These are phyloP conservation scores for Ophiostoma perfectum DNA, from an alignment of 2,329 filamentous ascomycete genomes.

Conservation along the genomic window DNA sequence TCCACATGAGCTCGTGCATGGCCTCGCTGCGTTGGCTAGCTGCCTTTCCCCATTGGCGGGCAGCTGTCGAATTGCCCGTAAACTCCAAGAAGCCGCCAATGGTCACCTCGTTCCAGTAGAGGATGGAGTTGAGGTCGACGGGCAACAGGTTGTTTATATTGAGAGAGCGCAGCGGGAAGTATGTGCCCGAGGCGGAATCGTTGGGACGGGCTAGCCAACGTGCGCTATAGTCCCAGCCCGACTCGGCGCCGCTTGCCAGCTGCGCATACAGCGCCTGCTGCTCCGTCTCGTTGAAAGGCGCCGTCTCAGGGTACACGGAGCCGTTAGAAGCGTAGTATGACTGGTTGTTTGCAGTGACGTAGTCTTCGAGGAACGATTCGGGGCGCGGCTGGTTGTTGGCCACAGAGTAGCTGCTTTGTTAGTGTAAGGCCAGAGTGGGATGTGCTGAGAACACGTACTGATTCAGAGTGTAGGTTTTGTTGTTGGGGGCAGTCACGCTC, in stretches of 20 bases:
- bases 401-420: constrained; percentile 47
- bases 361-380: constrained; percentile 63
- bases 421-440: background rate
- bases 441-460: constrained; percentile 37
- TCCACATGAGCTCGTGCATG: constrained; percentile 62
- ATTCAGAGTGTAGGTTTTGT: constrained; percentile 51
- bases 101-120: constrained; percentile 59
- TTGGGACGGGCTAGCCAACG: constrained; percentile 54
- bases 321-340: constrained; percentile 57
- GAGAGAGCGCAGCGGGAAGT: constrained; percentile 60
- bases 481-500: constrained; percentile 41
- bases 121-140: constrained; percentile 62
- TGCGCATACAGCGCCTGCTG: constrained; percentile 53
- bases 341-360: constrained; percentile 56
- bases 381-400: constrained; percentile 61
- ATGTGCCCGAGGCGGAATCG: constrained; percentile 55
- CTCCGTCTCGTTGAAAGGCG: constrained; percentile 47
- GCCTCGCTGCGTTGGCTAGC: constrained; percentile 49
- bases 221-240: constrained; percentile 58
- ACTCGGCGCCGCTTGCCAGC: constrained; percentile 60
- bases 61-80: constrained; percentile 47
- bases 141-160: constrained; percentile 55
- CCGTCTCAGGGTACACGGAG: constrained; percentile 51
- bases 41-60: constrained; percentile 41
- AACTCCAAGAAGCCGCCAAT: constrained; percentile 51